Evolutionary conservation across 805 yeast genomes (phyloP).

Genomic region (Wickerhamomyces silvicola): DNA sequence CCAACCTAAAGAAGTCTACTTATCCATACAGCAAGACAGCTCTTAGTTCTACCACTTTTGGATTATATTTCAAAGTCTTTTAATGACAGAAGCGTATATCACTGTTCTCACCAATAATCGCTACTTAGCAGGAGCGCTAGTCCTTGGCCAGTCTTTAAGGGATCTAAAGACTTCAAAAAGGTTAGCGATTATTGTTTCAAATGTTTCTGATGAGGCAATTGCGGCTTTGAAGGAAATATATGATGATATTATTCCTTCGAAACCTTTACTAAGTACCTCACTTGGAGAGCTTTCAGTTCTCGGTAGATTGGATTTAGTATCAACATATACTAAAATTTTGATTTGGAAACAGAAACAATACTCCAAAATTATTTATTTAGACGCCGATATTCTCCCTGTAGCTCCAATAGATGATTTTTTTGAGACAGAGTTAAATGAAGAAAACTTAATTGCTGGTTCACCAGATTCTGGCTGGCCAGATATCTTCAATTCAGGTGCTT

Average conservation of each 20-base stretch:
- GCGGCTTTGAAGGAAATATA: constrained; percentile 13
- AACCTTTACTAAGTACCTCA: constrained; percentile 13
- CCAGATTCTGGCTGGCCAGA: constrained; percentile 86
- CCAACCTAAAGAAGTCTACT: too few species aligned
- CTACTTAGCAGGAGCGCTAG: constrained; percentile 51
- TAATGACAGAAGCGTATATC: constrained; percentile 29
- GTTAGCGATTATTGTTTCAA: constrained; percentile 10
- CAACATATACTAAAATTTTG: constrained; percentile 42
- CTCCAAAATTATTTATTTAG: constrained; percentile 50
- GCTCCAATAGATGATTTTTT: constrained; percentile 21
- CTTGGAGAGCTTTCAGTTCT: constrained; percentile 25
- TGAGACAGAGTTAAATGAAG: constrained; percentile 15
- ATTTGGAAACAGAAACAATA: constrained; percentile 38
- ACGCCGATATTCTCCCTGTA: constrained; percentile 52
- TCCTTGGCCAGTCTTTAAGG: constrained; percentile 34
- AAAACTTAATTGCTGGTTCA: constrained; percentile 31
- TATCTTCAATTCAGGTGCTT: constrained; percentile 69
- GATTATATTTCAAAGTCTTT: too few species aligned
- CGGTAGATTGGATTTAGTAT: constrained; percentile 42
- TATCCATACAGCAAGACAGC: too few species aligned
- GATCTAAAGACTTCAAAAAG: constrained; percentile 9
- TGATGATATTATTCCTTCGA: constrained; percentile 23
- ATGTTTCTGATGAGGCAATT: constrained; percentile 20
- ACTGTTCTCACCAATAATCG: constrained; percentile 40
- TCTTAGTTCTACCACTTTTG: too few species aligned